Base-by-base conservation (phyloP, 139 green algal genomes). In the Pseudopediastrum boryanum region DNA sequence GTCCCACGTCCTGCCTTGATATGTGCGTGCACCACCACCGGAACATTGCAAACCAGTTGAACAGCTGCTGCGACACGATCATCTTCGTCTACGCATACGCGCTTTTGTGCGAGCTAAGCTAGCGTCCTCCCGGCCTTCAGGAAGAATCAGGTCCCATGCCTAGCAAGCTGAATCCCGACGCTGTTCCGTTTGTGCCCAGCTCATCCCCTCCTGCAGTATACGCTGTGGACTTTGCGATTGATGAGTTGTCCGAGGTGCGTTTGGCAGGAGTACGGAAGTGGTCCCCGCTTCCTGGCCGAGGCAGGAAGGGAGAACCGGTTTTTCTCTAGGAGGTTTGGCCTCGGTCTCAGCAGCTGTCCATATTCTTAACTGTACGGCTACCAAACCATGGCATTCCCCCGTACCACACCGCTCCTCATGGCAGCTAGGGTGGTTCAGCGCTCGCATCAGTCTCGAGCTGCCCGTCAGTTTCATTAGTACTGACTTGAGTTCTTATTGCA, bases 121-220 rank as follows among this genome's bases (percentile, higher is more conserved):
- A n/a, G n/a, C n/a, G n/a, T n/a, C n/a, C n/a, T n/a, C n/a, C n/a
- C n/a, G n/a, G n/a, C n/a, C n/a, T n/a, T n/a, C n/a, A n/a, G n/a
- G n/a, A n/a, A n/a, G n/a, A n/a, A n/a, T n/a, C n/a, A n/a, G n/a
- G n/a, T n/a, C n/a, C n/a, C n/a, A 66, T 69, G 61, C 27, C 29
- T 36, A 69, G 5, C 10, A 78, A 70, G 36, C 71, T 78, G 41
- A 56, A 67, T 9, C 29, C 71, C 21, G 50, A 39, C 35, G 71
- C 71, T 8, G 48, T 56, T 16, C 54, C 68, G 71, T 78, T 78
- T 44, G 71, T 78, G 16, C 71, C 71, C 1, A 56, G 71, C 27
- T 68, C 52, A 36, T 78, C 52, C 35, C 50, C 63, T 10, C 50
- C 46, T 13, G 38, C 61, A 19, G 61, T 48, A 19, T 43, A 23